Percentiles rank a stretch among this genome's conserved stretches.
phyloP scores from a whole-genome alignment of 768 basidiomycete species.

The Udeniomyces megalosporus region DNA sequence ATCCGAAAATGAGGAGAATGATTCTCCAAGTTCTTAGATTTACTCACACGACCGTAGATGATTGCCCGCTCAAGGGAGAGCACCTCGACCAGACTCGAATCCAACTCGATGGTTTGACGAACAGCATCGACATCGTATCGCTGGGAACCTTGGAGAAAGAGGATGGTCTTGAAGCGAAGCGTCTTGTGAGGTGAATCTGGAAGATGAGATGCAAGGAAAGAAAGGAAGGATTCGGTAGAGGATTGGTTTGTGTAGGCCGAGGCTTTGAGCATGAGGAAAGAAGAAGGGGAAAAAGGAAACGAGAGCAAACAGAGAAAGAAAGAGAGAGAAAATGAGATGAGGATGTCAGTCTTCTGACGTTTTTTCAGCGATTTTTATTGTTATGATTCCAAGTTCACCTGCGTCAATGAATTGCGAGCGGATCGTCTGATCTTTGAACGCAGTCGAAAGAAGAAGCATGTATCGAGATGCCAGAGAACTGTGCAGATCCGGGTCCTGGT shows the following conservation, averaged over 20 bases:
- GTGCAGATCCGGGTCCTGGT: slow-evolving; percentile 48
- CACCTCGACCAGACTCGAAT: slow-evolving; percentile 44
- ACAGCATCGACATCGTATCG: slow-evolving; percentile 45
- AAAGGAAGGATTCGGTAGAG: slow-evolving; percentile 36
- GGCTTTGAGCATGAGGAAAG: too few species aligned
- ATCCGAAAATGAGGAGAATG: too few species aligned
- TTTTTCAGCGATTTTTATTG: too few species aligned
- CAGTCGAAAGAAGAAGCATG: neutral
- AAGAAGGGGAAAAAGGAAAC: neutral
- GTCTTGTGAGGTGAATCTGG: slow-evolving; percentile 62
- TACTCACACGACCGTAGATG: slow-evolving; percentile 35
- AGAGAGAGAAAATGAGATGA: too few species aligned
- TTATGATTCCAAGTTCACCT: too few species aligned
- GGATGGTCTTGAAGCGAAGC: slow-evolving; percentile 51
- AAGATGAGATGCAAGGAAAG: slow-evolving; percentile 67
- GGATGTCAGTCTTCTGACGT: too few species aligned
- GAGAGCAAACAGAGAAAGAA: too few species aligned
- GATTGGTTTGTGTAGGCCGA: neutral
- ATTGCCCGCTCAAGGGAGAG: slow-evolving; percentile 62
- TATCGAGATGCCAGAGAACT: slow-evolving; percentile 30
- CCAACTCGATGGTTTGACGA: slow-evolving; percentile 36
- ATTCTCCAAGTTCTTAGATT: too few species aligned
- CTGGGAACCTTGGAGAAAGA: slow-evolving; percentile 63
- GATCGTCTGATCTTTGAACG: too few species aligned
- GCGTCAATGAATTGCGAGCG: too few species aligned